A percentile compares a stretch with the other conserved stretches of the same genome.
Evolutionary conservation across 163 green algal genomes (phyloP).

Genomic region (Volvox carteri): DNA sequence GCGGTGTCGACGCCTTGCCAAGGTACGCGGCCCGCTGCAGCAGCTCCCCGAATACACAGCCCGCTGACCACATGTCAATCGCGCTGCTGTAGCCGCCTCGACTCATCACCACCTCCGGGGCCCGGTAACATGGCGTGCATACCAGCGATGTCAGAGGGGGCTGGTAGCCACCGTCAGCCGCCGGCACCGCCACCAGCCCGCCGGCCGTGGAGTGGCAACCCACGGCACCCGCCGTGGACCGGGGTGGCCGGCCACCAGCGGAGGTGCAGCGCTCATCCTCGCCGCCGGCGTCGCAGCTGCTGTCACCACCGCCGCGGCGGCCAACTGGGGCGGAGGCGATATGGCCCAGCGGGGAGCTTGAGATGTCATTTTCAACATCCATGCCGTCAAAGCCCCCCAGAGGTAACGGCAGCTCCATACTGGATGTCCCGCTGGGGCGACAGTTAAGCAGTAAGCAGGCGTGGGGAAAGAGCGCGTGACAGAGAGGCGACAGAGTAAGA

Average conservation of each 20-base stretch:
- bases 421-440: too few species aligned
- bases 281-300: too few species aligned
- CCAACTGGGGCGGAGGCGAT: not conserved
- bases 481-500: too few species aligned
- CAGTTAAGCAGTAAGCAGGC: too few species aligned
- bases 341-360: not conserved
- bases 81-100: conserved; percentile 86
- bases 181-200: conserved; percentile 43
- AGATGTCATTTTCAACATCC: not conserved
- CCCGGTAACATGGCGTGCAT: conserved; percentile 93
- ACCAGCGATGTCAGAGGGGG: conserved; percentile 87
- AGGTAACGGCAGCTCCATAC: not conserved
- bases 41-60: conserved; percentile 95
- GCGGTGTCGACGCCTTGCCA: conserved; percentile 82
- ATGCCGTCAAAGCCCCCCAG: conserved; percentile 1
- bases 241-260: too few species aligned
- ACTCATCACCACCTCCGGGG: conserved; percentile 92
- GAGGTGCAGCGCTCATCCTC: not conserved
- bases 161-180: conserved; percentile 62
- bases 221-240: not conserved
- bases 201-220: not conserved
- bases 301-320: not conserved
- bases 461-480: too few species aligned
- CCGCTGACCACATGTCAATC: conserved; percentile 93
- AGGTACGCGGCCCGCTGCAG: conserved; percentile 87